Percentiles rank a stretch among this genome's conserved stretches.
Conservation (phyloP, 2,329 filamentous ascomycete genomes). For the Arachnomyces sp. region DNA sequence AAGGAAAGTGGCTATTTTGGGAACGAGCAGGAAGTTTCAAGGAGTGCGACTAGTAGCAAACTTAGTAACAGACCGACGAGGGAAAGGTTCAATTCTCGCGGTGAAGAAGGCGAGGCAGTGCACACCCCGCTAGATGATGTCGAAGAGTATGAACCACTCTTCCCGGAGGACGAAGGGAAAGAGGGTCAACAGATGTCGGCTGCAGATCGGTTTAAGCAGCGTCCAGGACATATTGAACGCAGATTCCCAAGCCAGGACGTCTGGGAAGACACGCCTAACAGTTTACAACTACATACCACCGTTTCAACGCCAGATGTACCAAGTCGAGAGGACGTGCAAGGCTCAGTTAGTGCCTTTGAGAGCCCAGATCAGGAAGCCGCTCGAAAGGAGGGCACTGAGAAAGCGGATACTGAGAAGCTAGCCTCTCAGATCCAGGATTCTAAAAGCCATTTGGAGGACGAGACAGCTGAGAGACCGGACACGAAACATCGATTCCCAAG, state of each 20-base stretch:
- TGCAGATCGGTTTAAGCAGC: constrained; percentile 48
- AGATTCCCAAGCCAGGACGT: constrained; percentile 92
- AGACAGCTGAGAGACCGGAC: constrained; percentile 39
- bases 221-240: constrained; percentile 46
- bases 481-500: constrained; percentile 73
- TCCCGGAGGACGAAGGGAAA: constrained; percentile 66
- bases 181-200: constrained; percentile 45
- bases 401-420: constrained; percentile 29
- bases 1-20: constrained; percentile 52
- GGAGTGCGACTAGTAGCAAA: constrained; percentile 52
- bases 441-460: constrained; percentile 16
- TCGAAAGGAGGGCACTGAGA: constrained; percentile 31
- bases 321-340: constrained; percentile 29
- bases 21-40: constrained; percentile 31
- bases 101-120: constrained; percentile 43
- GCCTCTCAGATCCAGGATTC: constrained; percentile 26
- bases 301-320: constrained; percentile 71
- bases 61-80: constrained; percentile 57
- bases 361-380: constrained; percentile 42
- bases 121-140: constrained; percentile 74
- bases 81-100: constrained; percentile 47
- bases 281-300: constrained; percentile 65
- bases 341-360: constrained; percentile 34
- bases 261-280: constrained; percentile 93
- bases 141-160: constrained; percentile 90